Conservation (phyloP, 1,139 yeast genomes). For the Magnusiomyces fungicola region DNA sequence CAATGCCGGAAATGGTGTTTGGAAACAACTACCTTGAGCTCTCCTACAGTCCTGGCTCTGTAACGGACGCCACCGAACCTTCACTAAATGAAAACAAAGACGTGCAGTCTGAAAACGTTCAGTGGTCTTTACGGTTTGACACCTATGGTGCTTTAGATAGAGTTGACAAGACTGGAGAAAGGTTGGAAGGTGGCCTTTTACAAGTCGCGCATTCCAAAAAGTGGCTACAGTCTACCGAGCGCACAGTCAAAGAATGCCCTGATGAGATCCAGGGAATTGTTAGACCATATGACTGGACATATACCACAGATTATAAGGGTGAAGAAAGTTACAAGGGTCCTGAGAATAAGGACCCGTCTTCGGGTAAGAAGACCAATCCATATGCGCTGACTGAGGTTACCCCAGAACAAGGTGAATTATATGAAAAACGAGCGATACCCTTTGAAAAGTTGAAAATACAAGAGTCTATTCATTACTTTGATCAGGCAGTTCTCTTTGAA, state of each 20-base stretch:
- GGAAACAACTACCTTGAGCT: slow-evolving; percentile 62
- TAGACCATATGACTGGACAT: slow-evolving; percentile 96
- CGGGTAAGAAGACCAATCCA: not conserved
- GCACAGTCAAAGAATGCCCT: slow-evolving; percentile 21
- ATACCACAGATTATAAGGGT: slow-evolving; percentile 74
- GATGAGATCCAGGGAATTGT: slow-evolving; percentile 46
- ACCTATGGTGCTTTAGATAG: slow-evolving; percentile 73
- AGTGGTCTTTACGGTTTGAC: slow-evolving; percentile 55
- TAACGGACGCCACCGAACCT: not conserved
- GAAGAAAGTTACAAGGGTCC: slow-evolving; percentile 27
- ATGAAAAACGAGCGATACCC: slow-evolving; percentile 45
- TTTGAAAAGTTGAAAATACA: slow-evolving; percentile 58
- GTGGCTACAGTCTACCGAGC: slow-evolving; percentile 65
- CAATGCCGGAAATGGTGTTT: slow-evolving; percentile 96
- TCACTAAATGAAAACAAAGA: not conserved
- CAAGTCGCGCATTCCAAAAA: slow-evolving; percentile 83
- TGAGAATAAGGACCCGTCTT: slow-evolving; percentile 1
- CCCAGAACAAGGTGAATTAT: not conserved
- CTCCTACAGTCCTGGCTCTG: slow-evolving; percentile 17
- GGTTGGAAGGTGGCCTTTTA: slow-evolving; percentile 37
- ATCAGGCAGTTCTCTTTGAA: slow-evolving; percentile 81
- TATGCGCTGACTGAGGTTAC: not conserved
- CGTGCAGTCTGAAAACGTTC: slow-evolving; percentile 5
- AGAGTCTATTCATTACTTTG: slow-evolving; percentile 84
- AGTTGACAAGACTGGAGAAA: slow-evolving; percentile 45